Evolutionary conservation across 345 rosid genomes (phyloP), one percentile per base, ranked within the genome.

Genomic region (Erucastrum elatum): DNA sequence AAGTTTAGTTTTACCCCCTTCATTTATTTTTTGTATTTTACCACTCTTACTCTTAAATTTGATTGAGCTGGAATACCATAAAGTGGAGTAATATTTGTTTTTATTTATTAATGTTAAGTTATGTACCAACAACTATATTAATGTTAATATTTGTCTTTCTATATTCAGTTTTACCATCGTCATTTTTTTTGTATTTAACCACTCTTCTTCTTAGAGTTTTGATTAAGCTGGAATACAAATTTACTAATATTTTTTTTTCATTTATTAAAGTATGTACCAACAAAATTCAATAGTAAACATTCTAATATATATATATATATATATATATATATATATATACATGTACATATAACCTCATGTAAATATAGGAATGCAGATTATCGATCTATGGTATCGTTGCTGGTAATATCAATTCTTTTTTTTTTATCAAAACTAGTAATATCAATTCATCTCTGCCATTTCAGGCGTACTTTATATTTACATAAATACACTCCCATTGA

Each of bases 1-100:
- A 80, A 75, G 76, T 80, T 0, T 15, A 2, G 0, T 58, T 65
- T 77, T 16, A 8, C 62, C 53, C 53, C 4, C 2, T 7, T 58
- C 4, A 10, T 25, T 79, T 51, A 21, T 21, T 33, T 67, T 61
- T 34, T 41, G 49, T 53, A 15, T 29, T 31, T 27, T 49, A 37
- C 13, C 31, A 21, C 70, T 56, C 62, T 58, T 58, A 29, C 62
- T 3, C 2, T 2, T 58, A 1, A n/a, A 62, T n/a, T 61, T 61
- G 31, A 61, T n/a, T 2, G 13, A 62, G 26, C 10, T 53, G 16
- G 8, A 53, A 53, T 53, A 53, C 26, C 60, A 1, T 16, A 16
- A 62, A 62, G 2, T 5, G 2, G 13, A 30, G 16, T 62, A 12
- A 30, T 9, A 58, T 58, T 8, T 56, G 41, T 56, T 8, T 10